A percentile compares a stretch with the other conserved stretches of the same genome.
Evolutionary conservation across 768 basidiomycete species (phyloP).

Genomic region (Piloderma croceum): DNA sequence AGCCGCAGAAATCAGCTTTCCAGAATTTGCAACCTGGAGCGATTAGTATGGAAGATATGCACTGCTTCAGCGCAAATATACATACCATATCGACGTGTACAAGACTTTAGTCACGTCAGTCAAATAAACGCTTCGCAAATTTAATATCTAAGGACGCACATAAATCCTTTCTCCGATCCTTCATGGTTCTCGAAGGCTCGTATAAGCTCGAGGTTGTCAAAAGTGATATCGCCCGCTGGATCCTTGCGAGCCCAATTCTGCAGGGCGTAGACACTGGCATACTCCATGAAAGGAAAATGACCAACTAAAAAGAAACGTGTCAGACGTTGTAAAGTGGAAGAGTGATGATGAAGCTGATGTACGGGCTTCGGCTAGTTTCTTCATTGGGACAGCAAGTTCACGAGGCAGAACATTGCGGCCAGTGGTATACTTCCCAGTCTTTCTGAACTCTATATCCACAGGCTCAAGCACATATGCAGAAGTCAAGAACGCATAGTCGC

Average conservation of each 20-base stretch:
- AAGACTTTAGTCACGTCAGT: no score
- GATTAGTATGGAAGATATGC: no score
- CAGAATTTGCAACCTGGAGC: no score
- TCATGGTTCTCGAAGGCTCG: slow-evolving; percentile 31
- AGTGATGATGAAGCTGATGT: not conserved
- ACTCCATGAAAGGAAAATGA: slow-evolving; percentile 29
- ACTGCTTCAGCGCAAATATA: no score
- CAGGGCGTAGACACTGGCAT: slow-evolving; percentile 27
- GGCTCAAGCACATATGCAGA: slow-evolving; percentile 30
- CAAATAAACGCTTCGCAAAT: no score
- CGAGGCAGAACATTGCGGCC: slow-evolving; percentile 22
- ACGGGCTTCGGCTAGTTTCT: slow-evolving; percentile 20
- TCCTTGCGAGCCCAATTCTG: slow-evolving; percentile 21
- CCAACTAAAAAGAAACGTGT: slow-evolving; percentile 17
- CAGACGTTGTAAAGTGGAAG: not conserved
- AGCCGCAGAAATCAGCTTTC: slow-evolving; percentile 19
- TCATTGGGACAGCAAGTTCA: slow-evolving; percentile 23
- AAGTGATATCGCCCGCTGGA: slow-evolving; percentile 18
- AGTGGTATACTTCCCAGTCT: slow-evolving; percentile 22
- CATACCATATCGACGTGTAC: slow-evolving; percentile 27
- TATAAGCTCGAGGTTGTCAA: slow-evolving; percentile 28
- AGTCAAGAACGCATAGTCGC: slow-evolving; percentile 25
- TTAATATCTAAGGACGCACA: no score
- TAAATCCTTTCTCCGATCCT: no score
- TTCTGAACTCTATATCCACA: slow-evolving; percentile 19